A percentile compares a stretch with the other conserved stretches of the same genome.
Conservation (phyloP, 2,329 filamentous ascomycete species). For the Cordyceps militaris region DNA sequence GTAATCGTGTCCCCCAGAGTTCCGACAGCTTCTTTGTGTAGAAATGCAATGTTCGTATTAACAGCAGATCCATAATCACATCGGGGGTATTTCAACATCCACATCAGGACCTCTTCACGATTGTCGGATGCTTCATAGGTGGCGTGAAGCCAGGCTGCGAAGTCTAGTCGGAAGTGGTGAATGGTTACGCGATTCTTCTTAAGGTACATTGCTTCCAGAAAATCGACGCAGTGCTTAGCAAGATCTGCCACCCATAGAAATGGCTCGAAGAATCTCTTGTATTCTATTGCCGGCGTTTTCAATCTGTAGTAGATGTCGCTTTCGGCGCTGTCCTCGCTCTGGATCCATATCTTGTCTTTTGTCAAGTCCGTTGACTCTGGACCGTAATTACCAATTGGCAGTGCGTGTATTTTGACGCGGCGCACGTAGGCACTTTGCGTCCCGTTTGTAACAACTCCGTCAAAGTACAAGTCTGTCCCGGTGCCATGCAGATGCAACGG, state of each 20-base stretch:
- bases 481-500: conserved; percentile 46
- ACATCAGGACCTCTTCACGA: conserved; percentile 27
- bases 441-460: conserved; percentile 50
- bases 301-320: conserved; percentile 58
- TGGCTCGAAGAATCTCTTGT: conserved; percentile 51
- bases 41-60: conserved; percentile 51
- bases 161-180: conserved; percentile 48
- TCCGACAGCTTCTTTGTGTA: conserved; percentile 57
- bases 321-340: conserved; percentile 39
- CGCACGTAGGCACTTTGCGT: conserved; percentile 42
- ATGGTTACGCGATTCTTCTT: conserved; percentile 37
- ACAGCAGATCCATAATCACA: conserved; percentile 59
- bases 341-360: conserved; percentile 54
- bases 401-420: conserved; percentile 45
- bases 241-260: conserved; percentile 68
- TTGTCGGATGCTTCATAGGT: conserved; percentile 34
- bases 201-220: conserved; percentile 35
- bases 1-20: conserved; percentile 30
- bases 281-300: conserved; percentile 48
- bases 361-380: conserved; percentile 37
- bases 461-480: conserved; percentile 41
- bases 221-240: conserved; percentile 67
- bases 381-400: conserved; percentile 63
- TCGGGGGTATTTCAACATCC: conserved; percentile 43
- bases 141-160: conserved; percentile 48